phyloP scores from a whole-genome alignment of 176 grass and related monocot genomes.

The Saccharum officinarum region DNA sequence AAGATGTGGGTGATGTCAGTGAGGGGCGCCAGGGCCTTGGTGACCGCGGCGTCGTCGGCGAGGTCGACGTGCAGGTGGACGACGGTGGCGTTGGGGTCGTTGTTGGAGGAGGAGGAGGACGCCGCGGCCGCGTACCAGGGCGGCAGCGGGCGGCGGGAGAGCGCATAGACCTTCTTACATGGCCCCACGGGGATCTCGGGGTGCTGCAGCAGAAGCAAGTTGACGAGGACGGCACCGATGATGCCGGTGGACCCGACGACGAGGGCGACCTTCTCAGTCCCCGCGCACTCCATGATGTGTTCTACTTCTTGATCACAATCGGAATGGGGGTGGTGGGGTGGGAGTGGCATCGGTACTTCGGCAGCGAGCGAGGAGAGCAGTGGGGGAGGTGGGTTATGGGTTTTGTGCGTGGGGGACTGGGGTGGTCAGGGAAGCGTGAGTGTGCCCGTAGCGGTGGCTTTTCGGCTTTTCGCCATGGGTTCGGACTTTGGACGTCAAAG shows the following conservation, averaged over 20 bases:
- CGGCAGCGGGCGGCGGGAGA: slow-evolving; percentile 49
- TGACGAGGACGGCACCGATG: slow-evolving; percentile 61
- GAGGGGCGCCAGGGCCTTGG: slow-evolving; percentile 47
- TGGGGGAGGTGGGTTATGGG: too few species aligned
- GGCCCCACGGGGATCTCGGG: slow-evolving; percentile 47
- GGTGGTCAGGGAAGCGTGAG: too few species aligned
- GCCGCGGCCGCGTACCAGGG: slow-evolving; percentile 38
- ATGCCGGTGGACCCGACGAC: slow-evolving; percentile 60
- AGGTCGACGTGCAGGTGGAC: slow-evolving; percentile 43
- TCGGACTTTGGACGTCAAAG: too few species aligned
- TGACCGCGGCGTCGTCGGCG: slow-evolving; percentile 34
- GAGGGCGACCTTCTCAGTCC: slow-evolving; percentile 41
- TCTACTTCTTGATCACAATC: too few species aligned
- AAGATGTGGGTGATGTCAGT: slow-evolving; percentile 63
- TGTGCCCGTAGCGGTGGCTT: too few species aligned
- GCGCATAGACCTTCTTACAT: slow-evolving; percentile 78
- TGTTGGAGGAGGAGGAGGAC: not conserved
- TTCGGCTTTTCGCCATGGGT: too few species aligned
- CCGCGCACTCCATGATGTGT: too few species aligned
- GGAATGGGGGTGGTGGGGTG: too few species aligned
- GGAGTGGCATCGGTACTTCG: too few species aligned
- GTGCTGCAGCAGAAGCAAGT: slow-evolving; percentile 61
- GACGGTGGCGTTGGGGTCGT: not conserved
- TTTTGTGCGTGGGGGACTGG: too few species aligned
- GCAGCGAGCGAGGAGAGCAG: too few species aligned